A percentile compares a stretch with the other conserved stretches of the same genome.
Conservation (phyloP, 371 early-diverging fungal genomes). For the Syncephalis fuscata region DNA sequence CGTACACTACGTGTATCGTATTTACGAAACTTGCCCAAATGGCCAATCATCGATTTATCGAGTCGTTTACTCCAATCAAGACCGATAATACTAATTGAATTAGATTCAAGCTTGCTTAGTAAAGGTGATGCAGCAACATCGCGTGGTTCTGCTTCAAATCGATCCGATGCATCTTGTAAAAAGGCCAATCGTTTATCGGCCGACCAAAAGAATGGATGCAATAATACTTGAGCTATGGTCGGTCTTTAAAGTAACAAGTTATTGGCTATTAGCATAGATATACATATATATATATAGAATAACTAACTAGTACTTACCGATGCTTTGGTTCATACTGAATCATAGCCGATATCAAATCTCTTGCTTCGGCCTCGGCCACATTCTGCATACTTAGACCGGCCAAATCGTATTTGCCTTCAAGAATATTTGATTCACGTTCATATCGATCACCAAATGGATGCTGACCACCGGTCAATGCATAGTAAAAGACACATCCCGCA, state of each 20-base stretch:
- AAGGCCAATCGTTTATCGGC: slow-evolving; percentile 65
- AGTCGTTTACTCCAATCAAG: slow-evolving; percentile 70
- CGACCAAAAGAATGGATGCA: slow-evolving; percentile 93
- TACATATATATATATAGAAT: neutral
- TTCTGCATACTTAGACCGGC: slow-evolving; percentile 44
- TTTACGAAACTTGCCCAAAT: slow-evolving; percentile 77
- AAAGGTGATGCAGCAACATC: slow-evolving; percentile 42
- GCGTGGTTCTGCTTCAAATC: slow-evolving; percentile 77
- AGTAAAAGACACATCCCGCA: slow-evolving; percentile 87
- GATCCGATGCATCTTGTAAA: slow-evolving; percentile 87
- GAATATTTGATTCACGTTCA: slow-evolving; percentile 71
- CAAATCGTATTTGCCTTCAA: slow-evolving; percentile 52
- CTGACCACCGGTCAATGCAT: slow-evolving; percentile 69
- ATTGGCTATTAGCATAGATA: neutral
- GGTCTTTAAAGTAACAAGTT: slow-evolving; percentile 28
- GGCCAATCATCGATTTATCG: slow-evolving; percentile 57
- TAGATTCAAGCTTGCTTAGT: slow-evolving; percentile 41
- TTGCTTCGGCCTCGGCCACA: slow-evolving; percentile 64
- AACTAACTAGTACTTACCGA: too few species aligned
- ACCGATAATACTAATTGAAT: slow-evolving; percentile 39
- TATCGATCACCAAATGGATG: slow-evolving; percentile 93
- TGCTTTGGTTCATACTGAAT: slow-evolving; percentile 54
- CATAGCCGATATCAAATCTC: slow-evolving; percentile 82
- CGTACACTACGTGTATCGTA: slow-evolving; percentile 73
- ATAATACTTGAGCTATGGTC: slow-evolving; percentile 46